These are phyloP conservation scores for Trichosporon faecale DNA, from an alignment of 1,284 basidiomycete species.

Conservation along the genomic window DNA sequence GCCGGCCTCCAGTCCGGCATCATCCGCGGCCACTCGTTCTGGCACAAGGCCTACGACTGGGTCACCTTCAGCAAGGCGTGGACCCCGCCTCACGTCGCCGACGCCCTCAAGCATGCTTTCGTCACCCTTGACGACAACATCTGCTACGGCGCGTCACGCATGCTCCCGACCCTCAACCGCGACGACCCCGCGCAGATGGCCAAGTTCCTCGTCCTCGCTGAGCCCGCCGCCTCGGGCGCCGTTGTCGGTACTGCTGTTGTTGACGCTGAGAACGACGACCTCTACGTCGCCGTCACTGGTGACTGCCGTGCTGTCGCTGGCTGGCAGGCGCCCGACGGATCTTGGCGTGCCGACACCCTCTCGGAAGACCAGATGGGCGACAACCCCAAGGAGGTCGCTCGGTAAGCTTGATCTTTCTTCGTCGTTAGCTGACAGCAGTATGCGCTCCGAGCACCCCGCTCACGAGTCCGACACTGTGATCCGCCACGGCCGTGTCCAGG, in stretches of 20 bases:
- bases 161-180: conserved; percentile 51
- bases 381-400: conserved; percentile 71
- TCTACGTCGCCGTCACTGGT: conserved; percentile 89
- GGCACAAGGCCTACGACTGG: conserved; percentile 28
- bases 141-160: conserved; percentile 53
- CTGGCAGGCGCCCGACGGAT: conserved; percentile 61
- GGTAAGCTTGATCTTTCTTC: conserved; percentile 31
- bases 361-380: conserved; percentile 94
- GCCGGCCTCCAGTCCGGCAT: conserved; percentile 54
- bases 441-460: conserved; percentile 82
- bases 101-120: conserved; percentile 41
- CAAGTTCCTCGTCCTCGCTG: conserved; percentile 60
- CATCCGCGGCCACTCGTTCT: conserved; percentile 29
- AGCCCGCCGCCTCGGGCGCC: conserved; percentile 76
- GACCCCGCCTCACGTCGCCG: conserved; percentile 34
- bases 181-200: conserved; percentile 28
- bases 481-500: conserved; percentile 78
- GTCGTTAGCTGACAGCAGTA: conserved; percentile 55
- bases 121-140: conserved; percentile 57
- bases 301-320: conserved; percentile 96
- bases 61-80: conserved; percentile 30
- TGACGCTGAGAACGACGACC: conserved; percentile 72
- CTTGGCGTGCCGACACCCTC: conserved; percentile 73
- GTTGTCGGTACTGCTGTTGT: conserved; percentile 82
- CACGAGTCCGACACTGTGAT: conserved; percentile 80